Evolutionary conservation across 352 stramenopile species (phyloP), one percentile per base, ranked within the genome.

Genomic region (Globisporangium parvum): DNA sequence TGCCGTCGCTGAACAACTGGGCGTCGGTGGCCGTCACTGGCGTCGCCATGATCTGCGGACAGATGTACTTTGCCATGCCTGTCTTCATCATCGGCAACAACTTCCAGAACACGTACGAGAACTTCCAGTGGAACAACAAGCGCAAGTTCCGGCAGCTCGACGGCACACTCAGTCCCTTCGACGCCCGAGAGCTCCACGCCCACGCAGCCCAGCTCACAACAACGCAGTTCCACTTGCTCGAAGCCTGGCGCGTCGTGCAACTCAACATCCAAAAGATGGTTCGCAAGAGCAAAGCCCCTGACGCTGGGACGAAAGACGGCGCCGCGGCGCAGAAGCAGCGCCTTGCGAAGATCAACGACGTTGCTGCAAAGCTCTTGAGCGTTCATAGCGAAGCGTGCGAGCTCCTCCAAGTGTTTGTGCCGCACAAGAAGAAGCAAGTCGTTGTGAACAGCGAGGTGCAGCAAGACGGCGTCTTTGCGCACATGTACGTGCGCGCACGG

Each of bases 1-100:
- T 88, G 4, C 76, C 80, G 15, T 77, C 71, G 2, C 61, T 84
- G 26, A 76, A 66, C 11, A 93, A 93, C 51, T 58, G 74, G 3
- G 53, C 60, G 5, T 73, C 78, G 3, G 20, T 88, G 26, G 37
- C 69, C 33, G 63, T 91, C 24, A 75, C 78, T 4, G 78, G 69
- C 45, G 51, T 84, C 21, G 78, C 70, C 10, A 93, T 93, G 83
- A 77, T 93, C 33, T 74, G 85, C 40, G 83, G 83, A 0, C 68
- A 85, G 46, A 77, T 91, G n/a, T 93, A 91, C 51, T 76, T 93
- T 26, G 71, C 80, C 6, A 88, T 91, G 80, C 83, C 83, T 3
- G 52, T 91, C 17, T 80, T 82, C 3, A 89, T 90, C 63, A 70
- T 93, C 48, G 83, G 83, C 17, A 87, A 77, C 47, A 88, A 88